Evolutionary conservation across 2,329 filamentous ascomycete genomes (phyloP).

Genomic region (Knufia fluminis): DNA sequence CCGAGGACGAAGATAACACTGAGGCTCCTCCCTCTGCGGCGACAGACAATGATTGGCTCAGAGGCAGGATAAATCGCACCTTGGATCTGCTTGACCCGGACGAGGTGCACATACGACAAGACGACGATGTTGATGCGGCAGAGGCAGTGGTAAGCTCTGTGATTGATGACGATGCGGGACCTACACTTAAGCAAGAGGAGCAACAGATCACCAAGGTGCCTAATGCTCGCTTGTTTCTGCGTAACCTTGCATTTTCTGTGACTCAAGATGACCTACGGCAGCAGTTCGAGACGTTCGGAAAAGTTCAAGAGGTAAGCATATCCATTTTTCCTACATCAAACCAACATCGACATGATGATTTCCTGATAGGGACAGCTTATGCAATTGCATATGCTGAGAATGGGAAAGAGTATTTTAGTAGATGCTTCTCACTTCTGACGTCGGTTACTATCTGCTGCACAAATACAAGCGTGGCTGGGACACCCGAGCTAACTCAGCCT

Average conservation of each 20-base stretch:
- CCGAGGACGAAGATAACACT: not conserved
- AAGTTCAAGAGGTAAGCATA: slow-evolving; percentile 75
- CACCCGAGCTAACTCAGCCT: slow-evolving; percentile 33
- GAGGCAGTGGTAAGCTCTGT: slow-evolving; percentile 12
- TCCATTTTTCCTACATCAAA: slow-evolving; percentile 20
- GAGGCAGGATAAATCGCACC: slow-evolving; percentile 76
- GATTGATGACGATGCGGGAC: slow-evolving; percentile 15
- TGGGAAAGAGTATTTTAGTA: slow-evolving; percentile 98
- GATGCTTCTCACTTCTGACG: slow-evolving; percentile 89
- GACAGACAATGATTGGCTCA: slow-evolving; percentile 83
- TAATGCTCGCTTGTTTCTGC: slow-evolving; percentile 70
- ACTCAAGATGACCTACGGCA: slow-evolving; percentile 67
- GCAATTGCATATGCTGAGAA: slow-evolving; percentile 82
- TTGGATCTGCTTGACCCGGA: slow-evolving; percentile 75
- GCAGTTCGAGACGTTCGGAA: slow-evolving; percentile 62
- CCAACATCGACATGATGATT: slow-evolving; percentile 63
- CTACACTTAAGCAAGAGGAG: slow-evolving; percentile 6
- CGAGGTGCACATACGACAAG: slow-evolving; percentile 16
- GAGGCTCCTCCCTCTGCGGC: slow-evolving; percentile 34
- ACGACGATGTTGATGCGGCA: slow-evolving; percentile 10
- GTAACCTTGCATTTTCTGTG: slow-evolving; percentile 76
- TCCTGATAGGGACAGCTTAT: slow-evolving; percentile 99
- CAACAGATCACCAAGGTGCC: slow-evolving; percentile 28
- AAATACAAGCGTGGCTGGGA: slow-evolving; percentile 16
- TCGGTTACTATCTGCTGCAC: slow-evolving; percentile 24